Evolutionary conservation across 306 rosid genomes (phyloP), one percentile per base, ranked within the genome.

Genomic region (Arachis hypogaea): DNA sequence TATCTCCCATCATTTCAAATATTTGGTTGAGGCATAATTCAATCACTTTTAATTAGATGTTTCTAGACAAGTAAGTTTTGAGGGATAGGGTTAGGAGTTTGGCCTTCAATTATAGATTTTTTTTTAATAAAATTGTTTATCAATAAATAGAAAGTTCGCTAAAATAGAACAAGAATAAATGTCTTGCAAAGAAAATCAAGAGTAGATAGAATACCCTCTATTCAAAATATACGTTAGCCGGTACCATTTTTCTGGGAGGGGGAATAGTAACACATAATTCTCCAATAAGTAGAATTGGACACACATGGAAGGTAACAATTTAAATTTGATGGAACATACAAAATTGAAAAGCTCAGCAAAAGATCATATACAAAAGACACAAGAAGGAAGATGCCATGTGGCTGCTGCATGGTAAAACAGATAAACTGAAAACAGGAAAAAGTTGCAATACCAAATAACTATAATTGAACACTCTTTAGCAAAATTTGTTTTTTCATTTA

Each of bases 301-400:
- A 33, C 38, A 33, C 38, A 7, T 11, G 22, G 14, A 59, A 33
- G 16, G 42, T n/a, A 52, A 52, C 28, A 28, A 72, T 12, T 46
- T 72, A 60, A 60, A 12, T 40, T 33, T 11, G 22, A 60, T 29
- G 63, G 9, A 3, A 12, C 38, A 33, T 33, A 55, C 38, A 41
- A 28, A 54, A 41, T 38, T 40, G 41, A 40, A 9, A 43, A 28
- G 30, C 56, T 36, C 9, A 16, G n/a, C 16, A 40, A 40, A 54
- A 18, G 6, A n/a, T 29, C 16, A 59, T 18, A 11, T 59, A 57
- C 67, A n/a, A 71, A 45, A 30, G 46, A 33, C 69, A 18, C 12
- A 47, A n/a, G n/a, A 33, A 33, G 38, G 38, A 33, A 33, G n/a
- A 60, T 59, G 36, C 67, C 49, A 72, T 44, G 44, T 28, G 58